phyloP scores from a whole-genome alignment of 768 basidiomycete genomes.

The Suillus fuscotomentosus region DNA sequence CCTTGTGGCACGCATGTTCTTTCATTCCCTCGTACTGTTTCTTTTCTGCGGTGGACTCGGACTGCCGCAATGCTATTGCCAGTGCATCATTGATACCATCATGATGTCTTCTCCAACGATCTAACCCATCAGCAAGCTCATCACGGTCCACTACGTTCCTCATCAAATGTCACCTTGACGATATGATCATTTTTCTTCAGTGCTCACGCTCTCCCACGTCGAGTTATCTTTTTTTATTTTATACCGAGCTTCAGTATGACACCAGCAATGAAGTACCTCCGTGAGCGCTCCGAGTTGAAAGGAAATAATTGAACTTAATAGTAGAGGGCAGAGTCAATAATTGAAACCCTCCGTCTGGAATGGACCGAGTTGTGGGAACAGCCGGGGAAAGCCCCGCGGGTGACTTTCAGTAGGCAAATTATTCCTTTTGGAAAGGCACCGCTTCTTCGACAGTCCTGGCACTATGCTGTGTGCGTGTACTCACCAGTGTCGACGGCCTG shows the following conservation, averaged over 20 bases:
- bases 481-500: not conserved
- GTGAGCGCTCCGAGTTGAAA: not conserved
- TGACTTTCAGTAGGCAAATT: not conserved
- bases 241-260: not conserved
- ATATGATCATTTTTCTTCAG: not conserved
- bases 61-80: not conserved
- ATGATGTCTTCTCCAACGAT: not conserved
- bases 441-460: not conserved
- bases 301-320: not conserved
- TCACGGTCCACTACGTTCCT: not conserved
- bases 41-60: not conserved
- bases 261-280: not conserved
- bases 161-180: not conserved
- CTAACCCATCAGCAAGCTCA: not conserved
- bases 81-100: not conserved
- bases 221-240: not conserved
- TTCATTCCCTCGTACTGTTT: not conserved
- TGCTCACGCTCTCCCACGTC: not conserved
- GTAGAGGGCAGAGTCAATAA: not conserved
- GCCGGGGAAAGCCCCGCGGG: not conserved
- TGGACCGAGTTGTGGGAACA: not conserved
- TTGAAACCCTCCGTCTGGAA: not conserved
- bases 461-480: not conserved
- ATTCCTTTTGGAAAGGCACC: not conserved
- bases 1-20: not conserved